These are phyloP conservation scores for Macrolepiota dolichaula DNA, from an alignment of 768 basidiomycete species.

Conservation along the genomic window DNA sequence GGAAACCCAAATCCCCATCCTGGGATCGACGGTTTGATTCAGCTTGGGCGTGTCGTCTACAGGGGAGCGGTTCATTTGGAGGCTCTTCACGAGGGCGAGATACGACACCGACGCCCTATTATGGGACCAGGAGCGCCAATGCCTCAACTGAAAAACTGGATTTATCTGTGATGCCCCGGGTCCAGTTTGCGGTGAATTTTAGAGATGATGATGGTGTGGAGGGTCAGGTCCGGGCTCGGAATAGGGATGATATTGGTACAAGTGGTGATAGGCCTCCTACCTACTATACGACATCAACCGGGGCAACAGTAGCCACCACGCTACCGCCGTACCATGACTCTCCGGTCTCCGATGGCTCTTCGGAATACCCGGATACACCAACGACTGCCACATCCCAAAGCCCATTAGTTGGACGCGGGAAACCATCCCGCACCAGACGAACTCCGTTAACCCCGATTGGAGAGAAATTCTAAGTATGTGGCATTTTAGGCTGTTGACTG, in stretches of 20 bases:
- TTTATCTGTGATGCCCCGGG: background rate
- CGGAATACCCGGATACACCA: background rate
- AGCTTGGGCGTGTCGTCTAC: background rate
- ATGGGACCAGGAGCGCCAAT: background rate
- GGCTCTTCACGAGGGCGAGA: background rate
- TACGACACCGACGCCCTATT: background rate
- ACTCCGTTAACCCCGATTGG: background rate
- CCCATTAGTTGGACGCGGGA: background rate
- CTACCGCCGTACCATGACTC: slow-evolving; percentile 6
- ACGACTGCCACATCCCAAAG: background rate
- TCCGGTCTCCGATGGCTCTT: slow-evolving; percentile 4
- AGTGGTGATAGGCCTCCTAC: slow-evolving; percentile 3
- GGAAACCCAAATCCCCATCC: background rate
- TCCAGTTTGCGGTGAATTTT: background rate
- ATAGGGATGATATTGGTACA: background rate
- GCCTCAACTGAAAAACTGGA: background rate
- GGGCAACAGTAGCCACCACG: slow-evolving; percentile 1
- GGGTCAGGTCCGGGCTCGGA: background rate
- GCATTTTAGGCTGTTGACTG: background rate
- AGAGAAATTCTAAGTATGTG: background rate
- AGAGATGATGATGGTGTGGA: background rate
- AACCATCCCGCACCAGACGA: background rate
- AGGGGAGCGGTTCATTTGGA: background rate
- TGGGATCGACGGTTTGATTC: background rate
- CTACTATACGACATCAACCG: background rate